These are phyloP conservation scores for Microcera coccophila DNA, from an alignment of 2,329 filamentous ascomycete species.

Conservation along the genomic window DNA sequence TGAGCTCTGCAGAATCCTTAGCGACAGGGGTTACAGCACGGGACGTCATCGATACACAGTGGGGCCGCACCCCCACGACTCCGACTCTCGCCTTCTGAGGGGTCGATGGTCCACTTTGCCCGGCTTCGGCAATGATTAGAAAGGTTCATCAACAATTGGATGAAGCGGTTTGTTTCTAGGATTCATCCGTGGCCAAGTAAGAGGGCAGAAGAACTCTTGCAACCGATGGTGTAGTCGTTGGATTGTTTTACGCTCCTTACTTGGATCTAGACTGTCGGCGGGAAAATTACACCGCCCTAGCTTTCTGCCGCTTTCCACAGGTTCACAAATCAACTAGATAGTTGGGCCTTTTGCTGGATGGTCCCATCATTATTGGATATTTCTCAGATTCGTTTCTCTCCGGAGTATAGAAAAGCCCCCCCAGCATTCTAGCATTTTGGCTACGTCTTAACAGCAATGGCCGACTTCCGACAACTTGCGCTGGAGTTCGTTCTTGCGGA, in stretches of 20 bases:
- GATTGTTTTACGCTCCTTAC: too few species aligned
- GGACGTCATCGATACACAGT: slow-evolving; percentile 23
- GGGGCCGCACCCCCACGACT: slow-evolving; percentile 14
- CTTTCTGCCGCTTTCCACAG: slow-evolving; percentile 21
- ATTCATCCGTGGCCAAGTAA: too few species aligned
- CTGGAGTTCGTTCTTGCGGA: slow-evolving; percentile 53
- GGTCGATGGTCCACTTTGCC: slow-evolving; percentile 2
- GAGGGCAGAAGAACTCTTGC: too few species aligned
- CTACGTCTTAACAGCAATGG: slow-evolving; percentile 40
- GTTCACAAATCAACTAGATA: slow-evolving; percentile 8
- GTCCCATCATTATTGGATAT: too few species aligned
- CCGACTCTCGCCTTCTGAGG: neutral
- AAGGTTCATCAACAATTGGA: slow-evolving; percentile 23
- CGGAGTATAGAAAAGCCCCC: too few species aligned
- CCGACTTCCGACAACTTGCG: slow-evolving; percentile 50
- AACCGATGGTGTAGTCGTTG: too few species aligned
- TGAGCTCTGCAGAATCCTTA: slow-evolving; percentile 12
- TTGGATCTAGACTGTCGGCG: too few species aligned
- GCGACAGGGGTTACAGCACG: slow-evolving; percentile 8
- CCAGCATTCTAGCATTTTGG: too few species aligned
- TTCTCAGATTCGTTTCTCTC: too few species aligned
- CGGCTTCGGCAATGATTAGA: slow-evolving; percentile 29
- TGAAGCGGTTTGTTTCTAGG: slow-evolving; percentile 5
- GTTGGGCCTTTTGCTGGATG: too few species aligned
- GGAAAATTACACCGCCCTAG: slow-evolving; percentile 25